A percentile compares a stretch with the other conserved stretches of the same genome.
Evolutionary conservation across 345 rosid genomes (phyloP).

Genomic region (Melaleuca quinquenervia): DNA sequence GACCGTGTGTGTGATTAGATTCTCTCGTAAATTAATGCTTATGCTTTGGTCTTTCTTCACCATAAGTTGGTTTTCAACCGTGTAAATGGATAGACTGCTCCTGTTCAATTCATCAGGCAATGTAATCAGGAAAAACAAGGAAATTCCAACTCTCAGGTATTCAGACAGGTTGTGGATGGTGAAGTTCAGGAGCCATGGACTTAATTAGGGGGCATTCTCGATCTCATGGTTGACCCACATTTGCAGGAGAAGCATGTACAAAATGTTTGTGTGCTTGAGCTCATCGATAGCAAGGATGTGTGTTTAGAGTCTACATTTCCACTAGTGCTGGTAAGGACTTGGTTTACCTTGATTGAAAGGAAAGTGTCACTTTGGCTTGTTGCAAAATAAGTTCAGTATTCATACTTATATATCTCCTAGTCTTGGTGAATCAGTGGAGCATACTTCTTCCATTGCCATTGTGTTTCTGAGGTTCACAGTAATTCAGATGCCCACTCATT

Average conservation of each 20-base stretch:
- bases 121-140: too few relatives aligned
- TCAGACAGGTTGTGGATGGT: too few relatives aligned
- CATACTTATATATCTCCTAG: neutral
- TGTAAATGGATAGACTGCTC: neutral
- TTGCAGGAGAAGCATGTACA: neutral
- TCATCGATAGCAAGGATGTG: neutral
- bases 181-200: too few relatives aligned
- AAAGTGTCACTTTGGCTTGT: neutral
- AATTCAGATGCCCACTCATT: neutral
- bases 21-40: too few relatives aligned
- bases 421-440: neutral
- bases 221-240: too few relatives aligned
- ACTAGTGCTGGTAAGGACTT: neutral
- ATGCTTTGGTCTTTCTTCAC: too few relatives aligned
- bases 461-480: neutral
- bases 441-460: neutral
- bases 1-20: too few relatives aligned
- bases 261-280: neutral
- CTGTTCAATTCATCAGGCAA: neutral
- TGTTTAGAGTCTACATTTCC: neutral
- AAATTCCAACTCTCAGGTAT: neutral
- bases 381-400: neutral
- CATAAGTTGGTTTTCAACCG: too few relatives aligned
- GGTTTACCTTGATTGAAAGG: neutral
- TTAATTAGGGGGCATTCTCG: too few relatives aligned